Conservation (phyloP, 1,284 basidiomycete genomes). For the Tylopilus orsonianus region DNA sequence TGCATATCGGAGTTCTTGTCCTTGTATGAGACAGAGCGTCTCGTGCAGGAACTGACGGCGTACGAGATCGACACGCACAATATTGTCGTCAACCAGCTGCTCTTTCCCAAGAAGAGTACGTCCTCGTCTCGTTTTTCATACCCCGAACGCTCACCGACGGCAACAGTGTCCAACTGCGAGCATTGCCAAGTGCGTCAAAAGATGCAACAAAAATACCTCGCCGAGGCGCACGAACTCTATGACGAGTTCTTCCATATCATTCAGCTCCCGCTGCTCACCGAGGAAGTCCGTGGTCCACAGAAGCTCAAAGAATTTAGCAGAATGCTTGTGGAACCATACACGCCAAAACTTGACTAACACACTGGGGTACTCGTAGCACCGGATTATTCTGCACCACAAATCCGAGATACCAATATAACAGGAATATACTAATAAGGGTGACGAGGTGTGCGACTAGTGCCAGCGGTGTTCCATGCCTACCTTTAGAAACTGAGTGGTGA, state of each 20-base stretch:
- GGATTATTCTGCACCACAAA: constrained; percentile 10
- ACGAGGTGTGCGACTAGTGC: too few relatives aligned
- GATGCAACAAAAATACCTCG: constrained; percentile 98
- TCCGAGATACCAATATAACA: constrained; percentile 20
- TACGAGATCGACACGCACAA: constrained; percentile 99
- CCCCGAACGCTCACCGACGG: background rate
- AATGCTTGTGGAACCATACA: constrained; percentile 75
- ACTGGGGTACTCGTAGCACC: constrained; percentile 4
- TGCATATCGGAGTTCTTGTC: constrained; percentile 99
- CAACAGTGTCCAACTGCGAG: constrained; percentile 84
- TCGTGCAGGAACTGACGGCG: constrained; percentile 93
- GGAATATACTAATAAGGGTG: too few relatives aligned
- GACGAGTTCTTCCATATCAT: constrained; percentile 97
- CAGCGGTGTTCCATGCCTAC: too few relatives aligned
- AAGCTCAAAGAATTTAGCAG: constrained; percentile 90
- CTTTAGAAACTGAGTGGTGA: too few relatives aligned
- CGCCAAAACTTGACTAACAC: constrained; percentile 24
- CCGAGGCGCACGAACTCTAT: constrained; percentile 93
- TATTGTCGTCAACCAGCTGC: constrained; percentile 96
- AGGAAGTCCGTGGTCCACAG: constrained; percentile 94
- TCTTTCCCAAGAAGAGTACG: constrained; percentile 90
- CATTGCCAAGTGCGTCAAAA: constrained; percentile 93
- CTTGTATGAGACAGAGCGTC: constrained; percentile 96
- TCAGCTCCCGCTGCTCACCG: constrained; percentile 89
- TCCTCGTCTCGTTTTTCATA: constrained; percentile 9